Conservation (phyloP, 208 protist genomes). For the Trypanosoma congolense region DNA sequence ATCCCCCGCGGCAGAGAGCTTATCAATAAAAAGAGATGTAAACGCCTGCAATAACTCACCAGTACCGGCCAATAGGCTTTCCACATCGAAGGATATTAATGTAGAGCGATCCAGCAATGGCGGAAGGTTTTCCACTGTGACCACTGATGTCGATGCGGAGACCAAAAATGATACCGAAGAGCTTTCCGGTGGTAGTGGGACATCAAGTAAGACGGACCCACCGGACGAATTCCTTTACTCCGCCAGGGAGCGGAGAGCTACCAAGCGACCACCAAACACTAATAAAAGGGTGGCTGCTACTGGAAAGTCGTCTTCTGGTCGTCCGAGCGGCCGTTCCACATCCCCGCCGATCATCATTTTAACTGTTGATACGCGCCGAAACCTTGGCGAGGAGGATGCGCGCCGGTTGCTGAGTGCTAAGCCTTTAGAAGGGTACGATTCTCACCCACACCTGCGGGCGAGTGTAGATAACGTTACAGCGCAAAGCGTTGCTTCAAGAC, state of each 20-base stretch:
- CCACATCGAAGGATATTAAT: slow-evolving; percentile 1
- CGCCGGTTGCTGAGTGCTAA: slow-evolving; percentile 20
- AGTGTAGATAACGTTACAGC: neutral
- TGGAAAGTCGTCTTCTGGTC: neutral
- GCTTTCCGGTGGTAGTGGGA: neutral
- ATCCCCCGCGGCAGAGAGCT: neutral
- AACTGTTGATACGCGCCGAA: slow-evolving; percentile 20
- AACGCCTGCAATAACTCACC: neutral
- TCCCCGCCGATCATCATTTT: slow-evolving; percentile 27
- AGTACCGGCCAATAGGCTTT: neutral
- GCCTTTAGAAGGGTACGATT: slow-evolving; percentile 7
- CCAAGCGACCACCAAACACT: neutral
- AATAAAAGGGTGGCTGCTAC: neutral
- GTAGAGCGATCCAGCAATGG: neutral
- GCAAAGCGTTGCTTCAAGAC: neutral
- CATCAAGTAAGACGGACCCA: neutral
- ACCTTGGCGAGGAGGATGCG: slow-evolving; percentile 22
- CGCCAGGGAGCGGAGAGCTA: neutral
- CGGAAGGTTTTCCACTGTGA: neutral
- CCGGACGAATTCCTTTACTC: neutral
- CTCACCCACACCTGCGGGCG: neutral
- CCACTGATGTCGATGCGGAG: neutral
- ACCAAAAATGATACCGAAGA: neutral
- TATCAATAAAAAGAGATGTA: neutral
- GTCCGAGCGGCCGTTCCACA: slow-evolving; percentile 7